Evolutionary conservation across 257 asterid genomes (phyloP).

Genomic region (Echites panduratus): DNA sequence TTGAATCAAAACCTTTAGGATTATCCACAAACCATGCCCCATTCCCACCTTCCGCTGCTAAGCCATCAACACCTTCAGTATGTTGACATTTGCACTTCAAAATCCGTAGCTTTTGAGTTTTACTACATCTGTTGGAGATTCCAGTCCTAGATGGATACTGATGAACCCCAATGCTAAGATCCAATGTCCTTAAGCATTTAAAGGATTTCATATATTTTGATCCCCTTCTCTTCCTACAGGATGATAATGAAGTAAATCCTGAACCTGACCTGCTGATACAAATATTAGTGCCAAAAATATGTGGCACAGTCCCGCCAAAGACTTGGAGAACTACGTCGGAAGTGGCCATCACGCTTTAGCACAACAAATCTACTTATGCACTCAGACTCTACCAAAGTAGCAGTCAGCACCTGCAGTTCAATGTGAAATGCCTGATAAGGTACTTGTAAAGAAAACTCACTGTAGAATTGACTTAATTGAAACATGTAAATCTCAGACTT

Average conservation of each 20-base stretch:
- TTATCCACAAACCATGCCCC: conserved; percentile 34
- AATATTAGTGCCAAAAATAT: conserved; percentile 24
- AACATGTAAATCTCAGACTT: neutral
- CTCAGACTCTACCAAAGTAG: neutral
- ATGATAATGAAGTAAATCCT: conserved; percentile 20
- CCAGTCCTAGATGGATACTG: conserved; percentile 13
- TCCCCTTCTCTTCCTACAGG: conserved; percentile 28
- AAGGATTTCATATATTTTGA: conserved; percentile 16
- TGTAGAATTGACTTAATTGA: neutral
- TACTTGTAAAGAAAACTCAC: neutral
- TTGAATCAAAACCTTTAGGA: conserved; percentile 25
- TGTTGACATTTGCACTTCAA: conserved; percentile 44
- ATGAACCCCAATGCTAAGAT: conserved; percentile 14
- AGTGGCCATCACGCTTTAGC: conserved; percentile 29
- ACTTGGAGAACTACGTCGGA: conserved; percentile 36
- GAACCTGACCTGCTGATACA: conserved; percentile 23
- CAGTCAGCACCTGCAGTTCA: neutral
- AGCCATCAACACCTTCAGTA: conserved; percentile 41
- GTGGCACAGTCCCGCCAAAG: conserved; percentile 26
- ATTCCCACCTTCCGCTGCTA: conserved; percentile 36
- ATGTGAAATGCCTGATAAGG: neutral
- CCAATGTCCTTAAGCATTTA: conserved; percentile 19
- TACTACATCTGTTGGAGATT: conserved; percentile 14
- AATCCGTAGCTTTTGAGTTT: conserved; percentile 16
- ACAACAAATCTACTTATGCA: neutral